phyloP scores from a whole-genome alignment of 495 filamentous ascomycete genomes.

The Umbilicaria muhlenbergii region DNA sequence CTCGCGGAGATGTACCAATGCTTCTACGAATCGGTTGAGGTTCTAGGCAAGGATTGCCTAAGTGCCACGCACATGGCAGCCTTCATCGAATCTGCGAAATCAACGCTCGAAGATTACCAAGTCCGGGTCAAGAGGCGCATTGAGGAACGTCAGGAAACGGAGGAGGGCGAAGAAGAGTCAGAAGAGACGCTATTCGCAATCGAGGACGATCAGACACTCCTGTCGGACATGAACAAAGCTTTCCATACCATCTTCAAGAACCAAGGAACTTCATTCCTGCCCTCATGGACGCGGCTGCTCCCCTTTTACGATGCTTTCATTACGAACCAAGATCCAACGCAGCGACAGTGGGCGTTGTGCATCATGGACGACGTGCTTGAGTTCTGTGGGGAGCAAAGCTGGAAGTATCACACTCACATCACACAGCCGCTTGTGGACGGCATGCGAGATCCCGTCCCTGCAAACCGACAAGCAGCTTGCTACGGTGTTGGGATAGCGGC shows the following conservation, averaged over 20 bases:
- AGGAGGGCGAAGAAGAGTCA: slow-evolving; percentile 70
- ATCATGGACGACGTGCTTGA: slow-evolving; percentile 98
- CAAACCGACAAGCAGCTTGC: slow-evolving; percentile 89
- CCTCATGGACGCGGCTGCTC: slow-evolving; percentile 70
- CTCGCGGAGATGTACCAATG: slow-evolving; percentile 99
- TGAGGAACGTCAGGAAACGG: slow-evolving; percentile 58
- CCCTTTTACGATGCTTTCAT: slow-evolving; percentile 76
- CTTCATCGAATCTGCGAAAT: slow-evolving; percentile 73
- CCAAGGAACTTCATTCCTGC: slow-evolving; percentile 70
- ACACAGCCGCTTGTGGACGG: slow-evolving; percentile 71
- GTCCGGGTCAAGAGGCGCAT: slow-evolving; percentile 61
- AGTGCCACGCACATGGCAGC: slow-evolving; percentile 59
- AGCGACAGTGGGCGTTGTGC: slow-evolving; percentile 95
- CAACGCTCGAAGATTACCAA: slow-evolving; percentile 83
- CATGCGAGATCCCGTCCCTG: slow-evolving; percentile 66
- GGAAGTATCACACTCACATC: slow-evolving; percentile 69
- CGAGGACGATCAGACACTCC: slow-evolving; percentile 90
- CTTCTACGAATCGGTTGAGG: slow-evolving; percentile 97
- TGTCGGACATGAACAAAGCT: slow-evolving; percentile 99
- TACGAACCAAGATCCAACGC: slow-evolving; percentile 60
- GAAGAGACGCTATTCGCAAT: slow-evolving; percentile 78
- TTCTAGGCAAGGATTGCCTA: slow-evolving; percentile 72
- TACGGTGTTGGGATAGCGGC: slow-evolving; percentile 96
- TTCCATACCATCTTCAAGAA: slow-evolving; percentile 99
- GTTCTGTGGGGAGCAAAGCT: slow-evolving; percentile 78